Percentiles rank a stretch among this genome's conserved stretches.
Conservation (phyloP, 306 rosid genomes). For the Castanea crenata region DNA sequence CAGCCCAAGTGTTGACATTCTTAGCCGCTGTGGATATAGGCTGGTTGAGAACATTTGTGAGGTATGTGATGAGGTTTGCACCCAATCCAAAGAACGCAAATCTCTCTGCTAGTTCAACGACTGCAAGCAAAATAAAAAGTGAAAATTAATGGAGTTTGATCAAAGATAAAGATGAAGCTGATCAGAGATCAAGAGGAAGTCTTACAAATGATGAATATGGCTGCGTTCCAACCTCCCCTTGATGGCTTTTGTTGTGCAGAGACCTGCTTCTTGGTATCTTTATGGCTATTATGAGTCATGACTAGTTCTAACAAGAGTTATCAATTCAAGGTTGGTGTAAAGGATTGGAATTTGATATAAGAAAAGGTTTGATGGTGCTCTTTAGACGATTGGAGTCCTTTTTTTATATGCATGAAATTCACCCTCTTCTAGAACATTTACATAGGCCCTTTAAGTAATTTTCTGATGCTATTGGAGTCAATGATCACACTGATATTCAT, state of each 20-base stretch:
- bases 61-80: constrained; percentile 26
- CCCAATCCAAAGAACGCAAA: constrained; percentile 31
- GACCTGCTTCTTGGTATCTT: neutral
- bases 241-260: neutral
- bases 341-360: too few species aligned
- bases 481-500: too few species aligned
- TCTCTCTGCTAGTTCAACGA: constrained; percentile 39
- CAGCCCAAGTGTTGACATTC: constrained; percentile 21
- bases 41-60: constrained; percentile 34
- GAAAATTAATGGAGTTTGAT: neutral
- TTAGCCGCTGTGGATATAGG: neutral
- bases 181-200: neutral
- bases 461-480: too few species aligned
- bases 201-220: constrained; percentile 42
- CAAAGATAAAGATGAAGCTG: neutral
- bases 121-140: constrained; percentile 8
- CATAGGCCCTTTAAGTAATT: too few species aligned
- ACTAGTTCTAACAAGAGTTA: too few species aligned
- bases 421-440: too few species aligned
- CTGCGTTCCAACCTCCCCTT: constrained; percentile 17
- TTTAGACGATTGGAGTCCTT: too few species aligned
- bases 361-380: too few species aligned
- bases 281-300: neutral
- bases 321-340: neutral
- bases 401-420: too few species aligned